A percentile compares a stretch with the other conserved stretches of the same genome.
phyloP scores from a whole-genome alignment of 2,329 filamentous ascomycete genomes.

The Waltergamsia citrina region DNA sequence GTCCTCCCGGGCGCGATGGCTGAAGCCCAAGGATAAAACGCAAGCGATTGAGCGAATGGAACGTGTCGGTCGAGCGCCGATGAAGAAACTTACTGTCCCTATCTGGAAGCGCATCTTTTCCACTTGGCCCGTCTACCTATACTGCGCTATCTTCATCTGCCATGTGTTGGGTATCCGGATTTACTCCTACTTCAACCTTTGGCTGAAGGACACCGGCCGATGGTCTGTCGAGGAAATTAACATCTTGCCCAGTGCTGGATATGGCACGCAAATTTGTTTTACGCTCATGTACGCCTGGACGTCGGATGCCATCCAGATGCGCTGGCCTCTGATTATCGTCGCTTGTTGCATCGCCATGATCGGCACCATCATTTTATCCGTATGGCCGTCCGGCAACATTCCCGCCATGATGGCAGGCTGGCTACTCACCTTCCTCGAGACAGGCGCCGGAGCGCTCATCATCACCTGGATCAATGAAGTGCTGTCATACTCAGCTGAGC shows the following conservation, averaged over 20 bases:
- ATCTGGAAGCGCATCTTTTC: slow-evolving; percentile 17
- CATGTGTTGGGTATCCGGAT: slow-evolving; percentile 22
- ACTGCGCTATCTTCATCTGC: slow-evolving; percentile 20
- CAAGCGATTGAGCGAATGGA: slow-evolving; percentile 20
- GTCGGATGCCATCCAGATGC: slow-evolving; percentile 39
- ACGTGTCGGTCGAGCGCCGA: slow-evolving; percentile 16
- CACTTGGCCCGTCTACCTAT: slow-evolving; percentile 19
- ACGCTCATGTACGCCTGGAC: slow-evolving; percentile 47
- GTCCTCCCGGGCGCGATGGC: slow-evolving; percentile 15
- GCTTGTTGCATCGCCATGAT: slow-evolving; percentile 27
- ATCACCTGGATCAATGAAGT: slow-evolving; percentile 40
- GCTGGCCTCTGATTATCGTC: slow-evolving; percentile 44
- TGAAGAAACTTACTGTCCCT: slow-evolving; percentile 17
- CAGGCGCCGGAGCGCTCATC: slow-evolving; percentile 21
- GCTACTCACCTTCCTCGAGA: slow-evolving; percentile 23
- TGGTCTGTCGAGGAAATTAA: slow-evolving; percentile 34
- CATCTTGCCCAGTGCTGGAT: slow-evolving; percentile 33
- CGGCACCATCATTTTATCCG: slow-evolving; percentile 21
- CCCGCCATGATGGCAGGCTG: slow-evolving; percentile 24
- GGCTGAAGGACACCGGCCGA: slow-evolving; percentile 18
- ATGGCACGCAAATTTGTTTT: slow-evolving; percentile 27
- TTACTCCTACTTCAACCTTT: slow-evolving; percentile 23
- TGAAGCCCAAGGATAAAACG: slow-evolving; percentile 14
- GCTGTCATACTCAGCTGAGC: slow-evolving; percentile 33
- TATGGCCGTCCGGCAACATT: slow-evolving; percentile 21